Percentiles rank a stretch among this genome's conserved stretches.
These are phyloP conservation scores for Verticillium albo-atrum DNA, from an alignment of 2,329 filamentous ascomycete genomes.

Conservation along the genomic window DNA sequence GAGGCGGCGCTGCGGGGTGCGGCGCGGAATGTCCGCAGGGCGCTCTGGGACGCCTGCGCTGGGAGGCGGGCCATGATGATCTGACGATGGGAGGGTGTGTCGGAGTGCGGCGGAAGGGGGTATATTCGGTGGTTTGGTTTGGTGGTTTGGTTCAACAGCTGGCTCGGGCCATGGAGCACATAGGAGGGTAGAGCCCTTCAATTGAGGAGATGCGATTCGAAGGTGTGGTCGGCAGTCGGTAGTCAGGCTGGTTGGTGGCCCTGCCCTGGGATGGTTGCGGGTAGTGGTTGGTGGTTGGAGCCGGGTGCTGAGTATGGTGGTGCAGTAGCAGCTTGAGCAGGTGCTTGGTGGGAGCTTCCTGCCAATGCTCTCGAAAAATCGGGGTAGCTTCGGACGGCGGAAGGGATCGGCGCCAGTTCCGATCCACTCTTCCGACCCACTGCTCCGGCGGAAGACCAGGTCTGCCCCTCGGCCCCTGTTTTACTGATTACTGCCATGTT, in stretches of 20 bases:
- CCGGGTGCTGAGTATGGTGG: too few species aligned
- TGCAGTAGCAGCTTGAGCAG: too few species aligned
- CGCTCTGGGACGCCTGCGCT: constrained; percentile 9
- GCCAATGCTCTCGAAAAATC: background rate
- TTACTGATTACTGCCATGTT: background rate
- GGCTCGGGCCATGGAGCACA: background rate
- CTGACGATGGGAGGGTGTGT: background rate
- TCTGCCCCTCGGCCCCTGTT: background rate
- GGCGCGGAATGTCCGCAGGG: constrained; percentile 6
- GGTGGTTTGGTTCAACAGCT: background rate
- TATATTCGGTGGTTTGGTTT: too few species aligned
- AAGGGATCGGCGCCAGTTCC: background rate
- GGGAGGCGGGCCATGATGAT: constrained; percentile 1
- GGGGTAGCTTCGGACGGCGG: background rate
- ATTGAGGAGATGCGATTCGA: background rate
- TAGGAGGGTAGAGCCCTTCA: background rate
- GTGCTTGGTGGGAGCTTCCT: background rate
- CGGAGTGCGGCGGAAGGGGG: too few species aligned
- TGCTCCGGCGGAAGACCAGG: background rate
- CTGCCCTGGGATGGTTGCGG: background rate
- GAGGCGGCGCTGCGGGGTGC: constrained; percentile 5
- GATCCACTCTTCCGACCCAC: background rate
- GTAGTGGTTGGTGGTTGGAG: background rate
- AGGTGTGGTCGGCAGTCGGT: background rate
- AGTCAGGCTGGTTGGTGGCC: background rate